phyloP scores from a whole-genome alignment of 441 rosid genomes.

The Rhodomyrtus psidioides region DNA sequence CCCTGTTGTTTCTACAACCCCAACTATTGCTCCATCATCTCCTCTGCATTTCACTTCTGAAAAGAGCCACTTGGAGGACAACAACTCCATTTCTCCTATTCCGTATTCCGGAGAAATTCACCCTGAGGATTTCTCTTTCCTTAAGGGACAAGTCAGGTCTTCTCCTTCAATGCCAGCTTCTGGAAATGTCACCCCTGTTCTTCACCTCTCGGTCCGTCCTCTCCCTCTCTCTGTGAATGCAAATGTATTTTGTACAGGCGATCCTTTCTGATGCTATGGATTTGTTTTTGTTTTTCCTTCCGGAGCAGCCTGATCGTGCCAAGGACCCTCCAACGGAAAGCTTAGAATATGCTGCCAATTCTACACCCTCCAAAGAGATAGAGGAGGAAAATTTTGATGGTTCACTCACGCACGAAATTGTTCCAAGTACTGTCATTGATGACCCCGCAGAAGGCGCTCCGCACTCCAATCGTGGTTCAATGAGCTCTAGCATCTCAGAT shows the following conservation, averaged over 20 bases:
- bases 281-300: background rate
- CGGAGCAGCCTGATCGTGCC: slow-evolving; percentile 2
- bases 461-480: slow-evolving; percentile 8
- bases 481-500: slow-evolving; percentile 30
- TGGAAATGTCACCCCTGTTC: slow-evolving; percentile 3
- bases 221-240: background rate
- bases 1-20: background rate
- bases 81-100: background rate
- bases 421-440: background rate
- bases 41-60: background rate
- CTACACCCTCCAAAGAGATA: background rate
- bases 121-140: slow-evolving; percentile 10
- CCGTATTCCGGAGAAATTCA: background rate
- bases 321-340: background rate
- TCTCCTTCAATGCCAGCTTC: slow-evolving; percentile 2
- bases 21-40: background rate
- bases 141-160: slow-evolving; percentile 1
- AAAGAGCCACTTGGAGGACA: background rate
- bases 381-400: background rate
- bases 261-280: background rate
- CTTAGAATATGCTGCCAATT: background rate
- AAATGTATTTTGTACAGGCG: background rate
- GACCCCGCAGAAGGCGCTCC: background rate
- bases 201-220: slow-evolving; percentile 1
- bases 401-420: background rate